Base-by-base conservation (phyloP, 2,329 filamentous ascomycete species). In the Fusarium odoratissimum region DNA sequence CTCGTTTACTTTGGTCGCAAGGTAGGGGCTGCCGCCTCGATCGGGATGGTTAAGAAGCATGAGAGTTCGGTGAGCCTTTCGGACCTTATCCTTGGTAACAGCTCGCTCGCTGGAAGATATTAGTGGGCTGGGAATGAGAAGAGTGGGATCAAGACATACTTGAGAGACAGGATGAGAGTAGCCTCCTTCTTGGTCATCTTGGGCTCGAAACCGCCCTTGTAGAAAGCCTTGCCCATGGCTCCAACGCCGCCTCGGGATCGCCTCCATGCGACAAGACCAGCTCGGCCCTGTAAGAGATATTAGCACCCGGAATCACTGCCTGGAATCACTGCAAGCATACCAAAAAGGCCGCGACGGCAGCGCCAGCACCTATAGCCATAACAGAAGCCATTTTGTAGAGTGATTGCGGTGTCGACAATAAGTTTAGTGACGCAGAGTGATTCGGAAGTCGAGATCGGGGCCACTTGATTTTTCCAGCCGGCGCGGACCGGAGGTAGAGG, bases 21-120 rank as follows among this genome's bases (percentile, higher is more conserved):
- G 86, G 81, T 98, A 99, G 12, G 96, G 96, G 80, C 95, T 98
- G 42, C 96, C 96, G 74, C 96, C 96, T 80, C 96, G 93, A 87
- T 99, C 96, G 72, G 96, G 96, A 83, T 99, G 96, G 87, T 99
- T 99, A 74, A 97, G 87, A 63, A 99, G 90, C 95, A 99, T 99
- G 75, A 98, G 90, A 60, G 92, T 94, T 73, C 96, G 92, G 84
- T 99, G 96, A 77, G 95, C 94, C 85, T 98, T 98, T 81, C 96
- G 94, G 78, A 99, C 87, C 81, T 97, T 96, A 51, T 98, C 95
- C 84, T 97, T 97, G 66, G 92, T 96, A 70, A 98, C 81, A 76
- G 91, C 90, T 71, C 95, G 90, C 84, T 99, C 96, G 73, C 95
- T 98, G 70, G 69, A 12, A 25, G 28, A 44, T 67, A 59, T 73